Conservation (phyloP, 164 flowering plant genomes). For the Vitis rupestris region DNA sequence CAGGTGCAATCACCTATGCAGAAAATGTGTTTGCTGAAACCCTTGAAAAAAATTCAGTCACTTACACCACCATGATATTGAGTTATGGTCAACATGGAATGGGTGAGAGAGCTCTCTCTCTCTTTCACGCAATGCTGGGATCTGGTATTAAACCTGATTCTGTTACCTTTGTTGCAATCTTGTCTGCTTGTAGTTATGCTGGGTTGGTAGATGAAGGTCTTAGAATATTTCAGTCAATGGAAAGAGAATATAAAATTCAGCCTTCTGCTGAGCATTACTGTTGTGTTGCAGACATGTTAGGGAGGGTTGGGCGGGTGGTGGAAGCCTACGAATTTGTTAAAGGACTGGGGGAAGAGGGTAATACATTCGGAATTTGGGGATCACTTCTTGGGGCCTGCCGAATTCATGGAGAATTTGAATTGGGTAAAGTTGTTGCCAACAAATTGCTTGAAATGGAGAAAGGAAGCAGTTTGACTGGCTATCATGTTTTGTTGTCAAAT, state of each 20-base stretch:
- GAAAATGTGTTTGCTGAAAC: conserved; percentile 45
- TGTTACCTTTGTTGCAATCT: conserved; percentile 69
- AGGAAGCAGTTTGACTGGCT: conserved; percentile 46
- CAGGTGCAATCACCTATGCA: conserved; percentile 57
- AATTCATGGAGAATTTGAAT: conserved; percentile 56
- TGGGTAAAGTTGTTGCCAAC: conserved; percentile 58
- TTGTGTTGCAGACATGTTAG: conserved; percentile 87
- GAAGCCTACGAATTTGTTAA: conserved; percentile 76
- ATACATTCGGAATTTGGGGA: conserved; percentile 72
- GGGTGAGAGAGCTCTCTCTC: conserved; percentile 62
- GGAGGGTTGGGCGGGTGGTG: conserved; percentile 73
- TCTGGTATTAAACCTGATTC: conserved; percentile 65
- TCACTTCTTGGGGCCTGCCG: conserved; percentile 82
- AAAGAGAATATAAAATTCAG: conserved; percentile 36
- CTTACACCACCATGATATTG: conserved; percentile 82
- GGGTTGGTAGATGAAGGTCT: conserved; percentile 86
- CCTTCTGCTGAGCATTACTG: conserved; percentile 74
- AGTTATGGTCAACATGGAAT: conserved; percentile 89
- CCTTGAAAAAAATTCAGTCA: conserved; percentile 60
- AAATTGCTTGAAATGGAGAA: conserved; percentile 55
- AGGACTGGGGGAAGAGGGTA: conserved; percentile 55
- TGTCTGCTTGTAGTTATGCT: conserved; percentile 81
- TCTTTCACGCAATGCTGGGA: conserved; percentile 54
- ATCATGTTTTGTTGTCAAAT: conserved; percentile 77
- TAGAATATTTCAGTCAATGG: conserved; percentile 65